Conservation (phyloP, 768 basidiomycete genomes). For the Naematelia aurantialba region DNA sequence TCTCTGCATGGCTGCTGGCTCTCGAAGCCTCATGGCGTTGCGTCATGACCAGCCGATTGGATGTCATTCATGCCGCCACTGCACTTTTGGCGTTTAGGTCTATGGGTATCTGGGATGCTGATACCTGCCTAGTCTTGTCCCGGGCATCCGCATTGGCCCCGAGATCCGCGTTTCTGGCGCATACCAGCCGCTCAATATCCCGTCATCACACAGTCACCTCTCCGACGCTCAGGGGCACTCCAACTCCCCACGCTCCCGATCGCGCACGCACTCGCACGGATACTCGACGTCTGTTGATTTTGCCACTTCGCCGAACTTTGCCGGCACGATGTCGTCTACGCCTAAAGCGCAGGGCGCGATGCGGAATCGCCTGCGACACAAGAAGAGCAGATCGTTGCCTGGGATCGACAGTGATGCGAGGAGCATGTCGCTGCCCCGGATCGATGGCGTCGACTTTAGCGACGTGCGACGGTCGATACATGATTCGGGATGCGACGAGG, state of each 20-base stretch:
- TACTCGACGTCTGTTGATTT: slow-evolving; percentile 27
- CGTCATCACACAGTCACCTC: too few species aligned
- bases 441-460: slow-evolving; percentile 21
- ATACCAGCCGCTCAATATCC: not conserved
- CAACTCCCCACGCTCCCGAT: slow-evolving; percentile 1
- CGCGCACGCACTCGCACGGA: slow-evolving; percentile 9
- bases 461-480: slow-evolving; percentile 27
- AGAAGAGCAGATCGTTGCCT: slow-evolving; percentile 25
- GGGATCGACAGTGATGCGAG: slow-evolving; percentile 20
- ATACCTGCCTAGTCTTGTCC: slow-evolving; percentile 20
- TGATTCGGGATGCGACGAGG: not conserved
- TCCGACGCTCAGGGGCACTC: too few species aligned
- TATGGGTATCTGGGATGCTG: too few species aligned
- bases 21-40: too few species aligned
- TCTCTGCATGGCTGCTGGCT: too few species aligned
- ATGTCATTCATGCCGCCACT: too few species aligned
- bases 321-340: not conserved
- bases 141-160: slow-evolving; percentile 20
- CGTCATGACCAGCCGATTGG: too few species aligned
- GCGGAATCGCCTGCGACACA: slow-evolving; percentile 20
- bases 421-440: slow-evolving; percentile 26
- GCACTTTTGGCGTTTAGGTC: too few species aligned
- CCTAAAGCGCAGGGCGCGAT: slow-evolving; percentile 4
- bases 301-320: slow-evolving; percentile 17
- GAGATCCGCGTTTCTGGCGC: slow-evolving; percentile 14